Evolutionary conservation across 2,329 filamentous ascomycete species (phyloP), one percentile per base, ranked within the genome.

Genomic region (Colletotrichum sp.): DNA sequence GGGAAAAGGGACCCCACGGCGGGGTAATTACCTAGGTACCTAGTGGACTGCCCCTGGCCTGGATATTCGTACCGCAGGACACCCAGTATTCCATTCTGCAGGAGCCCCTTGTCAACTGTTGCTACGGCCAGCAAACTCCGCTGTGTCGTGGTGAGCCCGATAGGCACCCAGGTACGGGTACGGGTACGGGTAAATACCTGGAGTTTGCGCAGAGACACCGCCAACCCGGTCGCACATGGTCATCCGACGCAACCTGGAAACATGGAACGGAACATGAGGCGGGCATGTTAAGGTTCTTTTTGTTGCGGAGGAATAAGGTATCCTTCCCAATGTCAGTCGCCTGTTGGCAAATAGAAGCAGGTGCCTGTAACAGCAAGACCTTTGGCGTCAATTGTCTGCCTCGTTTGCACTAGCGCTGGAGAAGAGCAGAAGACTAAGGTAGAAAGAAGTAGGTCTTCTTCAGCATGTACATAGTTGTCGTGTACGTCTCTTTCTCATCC

Each of bases 1-100:
- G 26, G 68, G 65, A 36, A 28, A 57, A 32, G 68, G 65, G 75
- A 76, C 76, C 76, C 76, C 76, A 75, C 71, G 76, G 76, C 75
- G 76, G 76, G 76, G 76, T 77, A 78, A 63, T 55, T 12, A 12
- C 39, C 18, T 52, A 26, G 24, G 24, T 26, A 52, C n/a, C 12
- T 22, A 3, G 52, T 55, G 48, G 32, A 52, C 59, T 52, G 65
- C 69, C 74, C 70, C 74, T 68, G 64, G 69, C 57, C 55, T 67
- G 32, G 59, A 28, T 36, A 39, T 72, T 34, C 62, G 66, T 28
- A 26, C 28, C 15, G 32, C 36, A 39, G 36, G 16, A 15, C 64
- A 57, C 16, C 36, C 3, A 10, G 39, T n/a, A 48, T 48, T 48
- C 28, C 28, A 30, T 30, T n/a, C 39, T 48, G 39, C 39, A 48